Base-by-base conservation (phyloP, 805 yeast genomes). In the Cyberlindnera xishuangbannaensis region DNA sequence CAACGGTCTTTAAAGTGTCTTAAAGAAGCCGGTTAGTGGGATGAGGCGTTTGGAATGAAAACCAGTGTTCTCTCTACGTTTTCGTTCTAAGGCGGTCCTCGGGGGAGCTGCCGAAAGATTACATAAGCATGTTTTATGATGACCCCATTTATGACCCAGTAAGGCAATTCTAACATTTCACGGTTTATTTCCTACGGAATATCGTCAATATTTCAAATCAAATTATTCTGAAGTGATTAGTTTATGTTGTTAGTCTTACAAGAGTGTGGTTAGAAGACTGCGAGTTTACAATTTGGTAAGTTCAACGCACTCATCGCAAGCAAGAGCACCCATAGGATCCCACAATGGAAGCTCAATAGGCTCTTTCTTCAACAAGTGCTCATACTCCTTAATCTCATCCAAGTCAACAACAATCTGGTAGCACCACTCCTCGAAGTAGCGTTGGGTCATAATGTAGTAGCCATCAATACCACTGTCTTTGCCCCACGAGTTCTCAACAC, bases 401-500 rank as follows among this genome's bases (percentile, higher is more conserved):
- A 64, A 51, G 44, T 73, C 78, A 28, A 74, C 77, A 26, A 78
- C 85, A 31, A 78, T 71, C 64, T 80, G 87, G 59, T 71, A 79
- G 30, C 81, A 83, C 54, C 78, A 81, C 54, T 81, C 83, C 56
- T 78, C 73, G 57, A 81, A 78, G 62, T 81, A 81, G 37, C 73
- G 75, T 51, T 80, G 84, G 28, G 82, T 71, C 86, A 81, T 78
- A 33, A 76, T 67, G 50, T 74, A 78, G 54, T 71, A 74, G 3
- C 88, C 88, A 39, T 79, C 77, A 30, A 64, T 61, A 36, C 88
- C 88, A 12, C 70, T 59, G 37, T 73, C 78, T 36, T 71, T 69
- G 43, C 87, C 85, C 87, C 87, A 81, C 9, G 85, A 77, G 61
- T 81, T 81, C 56, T 80, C 86, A 25, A 81, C 86, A 50, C 78